Evolutionary conservation across 371 early-diverging fungal genomes (phyloP), one percentile per base, ranked within the genome.

Genomic region (Phascolomyces articulosus): DNA sequence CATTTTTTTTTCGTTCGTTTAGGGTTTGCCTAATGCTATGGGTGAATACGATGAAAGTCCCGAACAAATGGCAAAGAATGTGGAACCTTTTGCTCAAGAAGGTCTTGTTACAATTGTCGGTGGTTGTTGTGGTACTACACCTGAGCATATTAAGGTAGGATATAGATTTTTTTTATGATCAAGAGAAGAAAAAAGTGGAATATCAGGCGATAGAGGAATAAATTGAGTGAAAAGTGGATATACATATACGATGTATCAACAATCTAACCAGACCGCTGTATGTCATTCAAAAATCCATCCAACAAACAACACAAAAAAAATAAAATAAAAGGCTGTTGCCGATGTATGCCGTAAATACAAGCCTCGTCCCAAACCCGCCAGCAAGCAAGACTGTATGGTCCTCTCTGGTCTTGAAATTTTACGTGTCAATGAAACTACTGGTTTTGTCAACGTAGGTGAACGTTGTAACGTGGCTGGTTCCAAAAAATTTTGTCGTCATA

Each of bases 391-490:
- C 54, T 80, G 86, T 61, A 85, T 96, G 85, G 59, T 91, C 27
- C 81, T 97, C 38, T 93, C 94, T 28, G 97, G 97, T 47, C 81
- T 97, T 20, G 96, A 96, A 74, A 85, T 89, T 9, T 76, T 91
- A 58, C 80, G 83, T 48, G 91, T 95, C 59, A 90, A 94, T 65
- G 82, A 89, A 59, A 83, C 66, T 18, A 90, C 92, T 62, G 92
- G 91, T 71, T 97, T 95, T 79, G 86, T 96, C 65, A 97, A 97
- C 80, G 88, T 97, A 47, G 97, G 97, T 68, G 96, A 97, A 75
- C 90, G 97, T 59, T 97, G 97, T 77, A 97, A 97, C 81, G 96
- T 97, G 2, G 93, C 96, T 23, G 96, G 97, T 8, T 96, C 96
- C 11, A 86, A 92, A 55, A 91, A 95, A 64, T 97, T 97, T 76